phyloP scores from a whole-genome alignment of 2,329 filamentous ascomycete species.

The Penicillium sp. region DNA sequence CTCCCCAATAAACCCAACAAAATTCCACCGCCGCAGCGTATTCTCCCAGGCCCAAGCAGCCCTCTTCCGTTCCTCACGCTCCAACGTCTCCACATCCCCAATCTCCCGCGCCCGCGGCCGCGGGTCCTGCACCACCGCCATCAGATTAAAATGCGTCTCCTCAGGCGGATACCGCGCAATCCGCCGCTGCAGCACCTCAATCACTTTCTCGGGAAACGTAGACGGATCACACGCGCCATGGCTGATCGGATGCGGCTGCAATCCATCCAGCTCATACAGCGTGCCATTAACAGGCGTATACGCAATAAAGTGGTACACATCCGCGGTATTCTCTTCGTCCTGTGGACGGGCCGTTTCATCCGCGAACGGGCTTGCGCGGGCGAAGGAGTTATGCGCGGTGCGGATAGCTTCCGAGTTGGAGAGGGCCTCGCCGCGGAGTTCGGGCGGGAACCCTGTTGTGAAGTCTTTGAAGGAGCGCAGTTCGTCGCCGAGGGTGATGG shows the following conservation, averaged over 20 bases:
- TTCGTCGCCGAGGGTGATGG: slow-evolving; percentile 69
- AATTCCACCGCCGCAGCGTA: slow-evolving; percentile 86
- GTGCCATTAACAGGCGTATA: slow-evolving; percentile 79
- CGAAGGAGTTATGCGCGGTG: slow-evolving; percentile 86
- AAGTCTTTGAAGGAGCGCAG: slow-evolving; percentile 84
- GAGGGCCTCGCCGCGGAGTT: slow-evolving; percentile 70
- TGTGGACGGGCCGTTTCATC: slow-evolving; percentile 79
- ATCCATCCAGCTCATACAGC: slow-evolving; percentile 92
- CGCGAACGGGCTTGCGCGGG: slow-evolving; percentile 82
- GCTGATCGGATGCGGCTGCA: slow-evolving; percentile 88
- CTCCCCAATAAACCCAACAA: slow-evolving; percentile 92
- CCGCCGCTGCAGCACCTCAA: slow-evolving; percentile 81
- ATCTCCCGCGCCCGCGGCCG: slow-evolving; percentile 75
- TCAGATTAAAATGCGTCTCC: slow-evolving; percentile 94
- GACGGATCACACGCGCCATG: slow-evolving; percentile 74
- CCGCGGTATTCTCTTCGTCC: slow-evolving; percentile 67
- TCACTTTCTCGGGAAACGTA: slow-evolving; percentile 76
- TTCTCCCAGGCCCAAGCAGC: slow-evolving; percentile 94
- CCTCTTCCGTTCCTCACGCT: slow-evolving; percentile 79
- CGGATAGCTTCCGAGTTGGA: slow-evolving; percentile 72
- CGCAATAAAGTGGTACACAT: slow-evolving; percentile 97
- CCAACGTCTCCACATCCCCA: slow-evolving; percentile 77
- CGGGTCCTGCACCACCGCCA: slow-evolving; percentile 87
- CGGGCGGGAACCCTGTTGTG: slow-evolving; percentile 76
- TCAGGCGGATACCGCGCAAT: slow-evolving; percentile 80